These are phyloP conservation scores for Tylopilus sp. DNA, from an alignment of 768 basidiomycete species.

Conservation along the genomic window DNA sequence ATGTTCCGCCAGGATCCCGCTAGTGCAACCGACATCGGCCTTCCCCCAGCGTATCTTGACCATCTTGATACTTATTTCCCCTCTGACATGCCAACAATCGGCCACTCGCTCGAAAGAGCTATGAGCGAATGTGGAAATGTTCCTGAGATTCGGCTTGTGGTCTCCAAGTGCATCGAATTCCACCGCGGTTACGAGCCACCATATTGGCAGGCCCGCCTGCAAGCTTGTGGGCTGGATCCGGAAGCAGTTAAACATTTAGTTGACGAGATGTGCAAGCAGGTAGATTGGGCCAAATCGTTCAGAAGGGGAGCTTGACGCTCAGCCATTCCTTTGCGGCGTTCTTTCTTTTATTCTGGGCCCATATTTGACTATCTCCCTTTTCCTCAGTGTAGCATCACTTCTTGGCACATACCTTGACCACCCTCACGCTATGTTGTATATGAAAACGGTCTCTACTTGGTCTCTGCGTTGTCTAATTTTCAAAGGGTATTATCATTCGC, in stretches of 20 bases:
- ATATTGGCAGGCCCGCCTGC: slow-evolving; percentile 26
- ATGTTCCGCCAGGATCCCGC: slow-evolving; percentile 1
- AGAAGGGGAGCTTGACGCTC: slow-evolving; percentile 1
- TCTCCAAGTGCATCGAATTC: slow-evolving; percentile 24
- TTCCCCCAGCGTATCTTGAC: slow-evolving; percentile 18
- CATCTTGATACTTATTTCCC: slow-evolving; percentile 1
- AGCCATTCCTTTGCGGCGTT: background rate
- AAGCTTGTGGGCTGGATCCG: slow-evolving; percentile 17
- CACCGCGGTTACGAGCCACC: slow-evolving; percentile 24
- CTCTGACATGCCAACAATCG: slow-evolving; percentile 10
- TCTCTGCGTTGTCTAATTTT: background rate
- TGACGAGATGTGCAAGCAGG: slow-evolving; percentile 26
- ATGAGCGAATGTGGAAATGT: slow-evolving; percentile 17
- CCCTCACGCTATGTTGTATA: no score
- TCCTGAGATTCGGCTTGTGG: slow-evolving; percentile 16
- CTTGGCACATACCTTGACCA: background rate
- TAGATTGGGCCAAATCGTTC: slow-evolving; percentile 14
- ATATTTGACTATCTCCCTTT: background rate
- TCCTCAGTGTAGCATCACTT: slow-evolving; percentile 5
- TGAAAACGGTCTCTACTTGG: background rate
- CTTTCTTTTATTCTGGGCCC: background rate
- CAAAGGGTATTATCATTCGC: background rate
- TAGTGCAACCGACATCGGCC: slow-evolving; percentile 6
- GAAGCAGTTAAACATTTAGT: slow-evolving; percentile 18
- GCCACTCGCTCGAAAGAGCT: slow-evolving; percentile 21